Conservation (phyloP, 805 yeast genomes). For the Candida argentea region DNA sequence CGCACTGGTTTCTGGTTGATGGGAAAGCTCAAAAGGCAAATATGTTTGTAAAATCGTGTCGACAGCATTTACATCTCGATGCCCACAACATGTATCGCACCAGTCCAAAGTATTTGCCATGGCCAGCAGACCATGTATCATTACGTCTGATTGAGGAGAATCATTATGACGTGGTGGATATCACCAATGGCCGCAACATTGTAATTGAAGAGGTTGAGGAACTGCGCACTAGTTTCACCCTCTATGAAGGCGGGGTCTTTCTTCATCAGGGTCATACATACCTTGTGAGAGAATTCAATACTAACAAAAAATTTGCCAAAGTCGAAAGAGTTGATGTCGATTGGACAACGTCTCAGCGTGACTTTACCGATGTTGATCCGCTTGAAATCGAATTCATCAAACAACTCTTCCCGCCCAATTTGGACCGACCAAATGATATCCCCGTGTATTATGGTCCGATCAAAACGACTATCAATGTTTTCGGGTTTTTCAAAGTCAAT, state of each 20-base stretch:
- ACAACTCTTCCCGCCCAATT: constrained; percentile 37
- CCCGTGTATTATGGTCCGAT: constrained; percentile 75
- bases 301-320: constrained; percentile 70
- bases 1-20: constrained; percentile 42
- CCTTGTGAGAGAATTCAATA: constrained; percentile 72
- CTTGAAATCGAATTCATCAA: constrained; percentile 54
- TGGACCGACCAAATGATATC: constrained; percentile 20
- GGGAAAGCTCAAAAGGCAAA: constrained; percentile 8
- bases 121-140: constrained; percentile 71
- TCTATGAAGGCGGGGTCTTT: constrained; percentile 88
- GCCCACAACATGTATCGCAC: constrained; percentile 21
- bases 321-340: constrained; percentile 87
- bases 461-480: constrained; percentile 63
- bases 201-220: constrained; percentile 87
- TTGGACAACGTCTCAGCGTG: constrained; percentile 89
- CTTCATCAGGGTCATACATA: constrained; percentile 92
- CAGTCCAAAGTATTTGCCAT: constrained; percentile 51
- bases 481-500: constrained; percentile 88
- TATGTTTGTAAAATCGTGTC: constrained; percentile 22
- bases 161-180: constrained; percentile 81
- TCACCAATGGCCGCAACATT: constrained; percentile 62
- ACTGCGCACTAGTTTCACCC: constrained; percentile 77
- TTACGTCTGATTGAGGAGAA: constrained; percentile 79
- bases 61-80: constrained; percentile 26
- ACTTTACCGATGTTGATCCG: constrained; percentile 90